Base-by-base conservation (phyloP, 2,329 filamentous ascomycete species). In the Apiospora kogelbergensis region DNA sequence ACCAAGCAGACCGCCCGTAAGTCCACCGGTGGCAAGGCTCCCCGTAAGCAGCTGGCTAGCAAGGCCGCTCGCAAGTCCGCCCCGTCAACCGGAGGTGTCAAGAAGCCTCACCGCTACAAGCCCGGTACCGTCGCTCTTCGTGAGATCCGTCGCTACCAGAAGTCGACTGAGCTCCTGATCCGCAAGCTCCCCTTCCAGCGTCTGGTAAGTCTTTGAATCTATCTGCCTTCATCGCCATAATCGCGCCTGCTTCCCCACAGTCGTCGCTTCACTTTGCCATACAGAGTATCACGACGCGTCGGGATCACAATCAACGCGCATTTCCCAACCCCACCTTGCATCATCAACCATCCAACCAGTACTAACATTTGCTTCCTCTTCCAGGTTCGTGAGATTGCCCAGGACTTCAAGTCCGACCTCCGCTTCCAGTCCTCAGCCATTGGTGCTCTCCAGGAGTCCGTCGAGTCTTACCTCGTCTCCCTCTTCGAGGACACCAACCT, bases 341-440 rank as follows among this genome's bases (percentile, higher is more conserved):
- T 33, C 33, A 33, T 33, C 33, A 33, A 33, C 7, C 26, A 15
- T 20, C n/a, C 48, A 53, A 60, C 30, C 53, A 37, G 15, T 45
- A 33, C 63, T 65, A 65, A 65, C 63, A 60, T 37, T 15, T 45
- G 22, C 22, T 33, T 45, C 30, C 17, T 33, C 40, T 45, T 6
- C 41, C 63, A 89, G 86, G 87, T 98, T 74, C 93, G 95, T 88
- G 95, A 99, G 86, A 97, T 98, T 72, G 94, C 94, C 46, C 92
- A 97, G 83, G 93, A 97, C 85, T 94, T 97, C 89, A 97, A 97
- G 87, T 95, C 93, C 77, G 93, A 97, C 75, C 92, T 97, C 72
- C 93, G 95, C 81, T 99, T 98, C 93, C 96, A 99, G 88, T 97
- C 94, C 30, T 97, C 95, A 63, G 96, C 96, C 82, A 98, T 99